phyloP scores from a whole-genome alignment of 805 yeast species.

The Sugiyamaella lignohabitans region DNA sequence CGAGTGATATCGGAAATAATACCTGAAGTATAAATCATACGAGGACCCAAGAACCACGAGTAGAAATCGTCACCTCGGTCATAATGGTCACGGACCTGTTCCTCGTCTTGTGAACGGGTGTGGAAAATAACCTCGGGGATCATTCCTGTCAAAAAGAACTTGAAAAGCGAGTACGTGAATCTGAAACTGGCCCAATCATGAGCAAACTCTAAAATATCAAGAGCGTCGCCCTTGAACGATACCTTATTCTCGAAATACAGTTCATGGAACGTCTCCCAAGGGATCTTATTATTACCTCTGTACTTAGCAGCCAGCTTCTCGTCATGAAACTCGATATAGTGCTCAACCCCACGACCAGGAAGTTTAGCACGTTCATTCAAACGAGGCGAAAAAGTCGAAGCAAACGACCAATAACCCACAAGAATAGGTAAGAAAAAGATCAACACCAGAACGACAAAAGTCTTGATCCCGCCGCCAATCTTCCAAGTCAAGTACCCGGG shows the following conservation, averaged over 20 bases:
- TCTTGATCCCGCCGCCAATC: constrained; percentile 55
- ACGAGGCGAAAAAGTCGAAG: constrained; percentile 74
- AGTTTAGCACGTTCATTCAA: constrained; percentile 67
- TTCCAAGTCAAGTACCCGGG: constrained; percentile 61
- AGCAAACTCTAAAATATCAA: constrained; percentile 77
- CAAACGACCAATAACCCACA: constrained; percentile 75
- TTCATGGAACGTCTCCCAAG: constrained; percentile 90
- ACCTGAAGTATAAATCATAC: constrained; percentile 92
- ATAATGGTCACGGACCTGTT: constrained; percentile 91
- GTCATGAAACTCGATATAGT: constrained; percentile 77
- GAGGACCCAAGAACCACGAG: constrained; percentile 88
- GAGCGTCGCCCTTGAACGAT: constrained; percentile 77
- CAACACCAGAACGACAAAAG: constrained; percentile 55
- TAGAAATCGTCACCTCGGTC: constrained; percentile 96
- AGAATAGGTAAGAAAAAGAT: constrained; percentile 61
- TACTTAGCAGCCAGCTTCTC: constrained; percentile 61
- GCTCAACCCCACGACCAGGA: constrained; percentile 72
- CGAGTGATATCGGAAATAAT: constrained; percentile 61
- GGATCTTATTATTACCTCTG: constrained; percentile 68
- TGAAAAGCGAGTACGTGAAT: constrained; percentile 71
- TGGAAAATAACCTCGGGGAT: constrained; percentile 91
- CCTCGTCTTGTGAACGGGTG: constrained; percentile 91
- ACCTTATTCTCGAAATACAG: constrained; percentile 79
- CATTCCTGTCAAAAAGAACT: constrained; percentile 76
- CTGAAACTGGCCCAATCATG: constrained; percentile 87